A percentile compares a stretch with the other conserved stretches of the same genome.
These are phyloP conservation scores for Talaromyces sp. DNA, from an alignment of 2,329 filamentous ascomycete genomes.

Conservation along the genomic window DNA sequence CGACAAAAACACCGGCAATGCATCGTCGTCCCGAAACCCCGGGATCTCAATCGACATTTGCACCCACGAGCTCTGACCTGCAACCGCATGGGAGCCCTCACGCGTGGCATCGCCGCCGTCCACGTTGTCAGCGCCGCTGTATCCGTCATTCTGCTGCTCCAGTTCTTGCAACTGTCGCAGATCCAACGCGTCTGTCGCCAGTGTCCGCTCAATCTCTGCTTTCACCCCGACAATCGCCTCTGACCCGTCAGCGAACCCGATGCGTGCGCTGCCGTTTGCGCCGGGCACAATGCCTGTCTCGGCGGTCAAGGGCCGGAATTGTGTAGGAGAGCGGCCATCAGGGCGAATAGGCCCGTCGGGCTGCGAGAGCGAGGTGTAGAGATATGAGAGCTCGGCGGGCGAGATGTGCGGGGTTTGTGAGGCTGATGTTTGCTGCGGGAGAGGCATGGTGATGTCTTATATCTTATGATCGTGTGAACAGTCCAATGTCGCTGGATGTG, in stretches of 20 bases:
- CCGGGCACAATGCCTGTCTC: constrained; percentile 85
- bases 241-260: constrained; percentile 91
- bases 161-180: constrained; percentile 35
- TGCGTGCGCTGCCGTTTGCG: constrained; percentile 85
- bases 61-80: constrained; percentile 65
- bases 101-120: constrained; percentile 19
- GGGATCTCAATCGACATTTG: constrained; percentile 90
- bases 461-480: background rate
- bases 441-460: constrained; percentile 47
- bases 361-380: constrained; percentile 79
- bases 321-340: constrained; percentile 72
- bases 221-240: constrained; percentile 96
- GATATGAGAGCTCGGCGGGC: constrained; percentile 91
- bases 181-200: constrained; percentile 29
- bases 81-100: constrained; percentile 12
- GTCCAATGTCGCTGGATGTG: background rate
- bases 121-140: constrained; percentile 15
- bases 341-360: constrained; percentile 72
- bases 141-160: constrained; percentile 17
- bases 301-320: constrained; percentile 85
- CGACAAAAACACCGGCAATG: constrained; percentile 76
- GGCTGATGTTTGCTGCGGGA: constrained; percentile 53
- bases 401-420: constrained; percentile 62
- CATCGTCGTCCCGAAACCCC: constrained; percentile 83
- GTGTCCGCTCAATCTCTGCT: constrained; percentile 79